Evolutionary conservation across 2,329 filamentous ascomycete species (phyloP).

Genomic region (Pseudohalonectria lignicola): DNA sequence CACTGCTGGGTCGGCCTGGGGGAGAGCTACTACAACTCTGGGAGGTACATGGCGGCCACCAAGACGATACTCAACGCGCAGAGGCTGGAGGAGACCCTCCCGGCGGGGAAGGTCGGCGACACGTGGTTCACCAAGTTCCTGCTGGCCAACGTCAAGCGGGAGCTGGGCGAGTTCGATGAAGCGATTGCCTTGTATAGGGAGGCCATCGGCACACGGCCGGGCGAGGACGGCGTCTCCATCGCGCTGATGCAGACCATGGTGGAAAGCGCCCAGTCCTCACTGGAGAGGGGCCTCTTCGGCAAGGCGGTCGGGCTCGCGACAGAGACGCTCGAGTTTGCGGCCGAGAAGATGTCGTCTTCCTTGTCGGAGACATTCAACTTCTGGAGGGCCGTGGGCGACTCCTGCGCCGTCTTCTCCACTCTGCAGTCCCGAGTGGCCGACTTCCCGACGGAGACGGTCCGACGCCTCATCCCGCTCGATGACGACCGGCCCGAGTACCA

Average conservation of each 20-base stretch:
- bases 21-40: conserved; percentile 94
- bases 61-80: conserved; percentile 84
- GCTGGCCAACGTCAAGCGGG: conserved; percentile 87
- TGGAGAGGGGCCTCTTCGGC: conserved; percentile 80
- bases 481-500: conserved; percentile 38
- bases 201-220: conserved; percentile 56
- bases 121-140: conserved; percentile 96
- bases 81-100: conserved; percentile 49
- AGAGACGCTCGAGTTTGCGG: conserved; percentile 58
- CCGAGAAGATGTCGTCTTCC: conserved; percentile 40
- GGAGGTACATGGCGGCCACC: conserved; percentile 84
- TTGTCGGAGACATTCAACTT: conserved; percentile 75
- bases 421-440: conserved; percentile 56
- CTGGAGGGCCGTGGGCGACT: conserved; percentile 88
- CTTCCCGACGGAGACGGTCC: conserved; percentile 50
- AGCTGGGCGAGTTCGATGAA: conserved; percentile 81
- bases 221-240: conserved; percentile 78
- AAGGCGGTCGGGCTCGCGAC: conserved; percentile 63
- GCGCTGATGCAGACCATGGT: conserved; percentile 81
- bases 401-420: conserved; percentile 72
- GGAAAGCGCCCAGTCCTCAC: conserved; percentile 65
- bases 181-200: conserved; percentile 66
- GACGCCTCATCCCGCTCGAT: conserved; percentile 37
- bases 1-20: conserved; percentile 93
- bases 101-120: conserved; percentile 43